phyloP scores from a whole-genome alignment of 2,329 filamentous ascomycete genomes.

The Metarhizium sp. region DNA sequence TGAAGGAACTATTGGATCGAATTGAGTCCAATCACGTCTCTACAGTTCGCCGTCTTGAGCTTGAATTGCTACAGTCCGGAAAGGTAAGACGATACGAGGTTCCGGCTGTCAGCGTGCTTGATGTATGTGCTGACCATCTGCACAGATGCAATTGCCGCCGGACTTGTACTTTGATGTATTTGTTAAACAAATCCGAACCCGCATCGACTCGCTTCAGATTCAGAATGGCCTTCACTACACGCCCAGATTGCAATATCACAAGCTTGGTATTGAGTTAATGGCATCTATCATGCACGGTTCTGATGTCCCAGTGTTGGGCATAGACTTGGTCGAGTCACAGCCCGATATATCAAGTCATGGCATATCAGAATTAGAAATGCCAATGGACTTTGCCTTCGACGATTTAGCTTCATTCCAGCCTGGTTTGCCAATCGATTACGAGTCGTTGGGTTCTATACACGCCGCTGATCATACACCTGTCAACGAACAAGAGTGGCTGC shows the following conservation, averaged over 20 bases:
- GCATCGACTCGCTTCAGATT: constrained; percentile 30
- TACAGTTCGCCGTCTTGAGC: constrained; percentile 37
- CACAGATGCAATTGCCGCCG: constrained; percentile 27
- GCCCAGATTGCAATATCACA: constrained; percentile 32
- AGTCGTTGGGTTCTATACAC: background rate
- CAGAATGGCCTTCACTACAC: constrained; percentile 9
- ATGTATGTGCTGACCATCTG: background rate
- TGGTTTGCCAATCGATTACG: background rate
- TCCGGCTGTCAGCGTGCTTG: no score
- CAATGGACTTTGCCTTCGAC: background rate
- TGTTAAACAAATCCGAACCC: constrained; percentile 27
- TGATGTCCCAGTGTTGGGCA: background rate
- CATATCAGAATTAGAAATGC: background rate
- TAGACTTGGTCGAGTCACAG: background rate
- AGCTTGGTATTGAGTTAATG: constrained; percentile 29
- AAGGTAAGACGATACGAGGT: constrained; percentile 29
- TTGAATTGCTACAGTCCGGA: constrained; percentile 41
- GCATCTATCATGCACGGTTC: constrained; percentile 25
- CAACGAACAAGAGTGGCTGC: background rate
- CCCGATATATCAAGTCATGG: background rate
- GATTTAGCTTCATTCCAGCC: background rate
- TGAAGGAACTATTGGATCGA: constrained; percentile 26
- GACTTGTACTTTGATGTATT: constrained; percentile 31
- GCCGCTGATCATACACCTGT: background rate
- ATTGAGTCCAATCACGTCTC: constrained; percentile 26